Percentiles rank a stretch among this genome's conserved stretches.
Evolutionary conservation across 169 alveolate genomes (phyloP).

Genomic region (Perkinsus olseni): DNA sequence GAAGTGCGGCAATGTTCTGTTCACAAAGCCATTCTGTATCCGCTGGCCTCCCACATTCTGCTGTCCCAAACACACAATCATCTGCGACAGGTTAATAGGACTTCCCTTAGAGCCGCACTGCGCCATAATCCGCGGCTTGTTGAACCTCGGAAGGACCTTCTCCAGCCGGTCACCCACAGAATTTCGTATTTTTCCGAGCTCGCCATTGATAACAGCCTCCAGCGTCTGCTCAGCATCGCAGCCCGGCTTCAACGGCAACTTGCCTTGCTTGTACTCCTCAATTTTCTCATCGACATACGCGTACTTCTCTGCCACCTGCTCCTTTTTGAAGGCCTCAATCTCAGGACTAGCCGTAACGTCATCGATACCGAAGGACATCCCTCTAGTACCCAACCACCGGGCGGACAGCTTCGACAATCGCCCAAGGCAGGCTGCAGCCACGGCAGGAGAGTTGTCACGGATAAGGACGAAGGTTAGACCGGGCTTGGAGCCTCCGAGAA

Average conservation of each 20-base stretch:
- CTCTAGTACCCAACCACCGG: constrained; percentile 89
- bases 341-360: constrained; percentile 86
- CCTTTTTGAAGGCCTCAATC: constrained; percentile 15
- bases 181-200: constrained; percentile 80
- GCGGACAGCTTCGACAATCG: constrained; percentile 90
- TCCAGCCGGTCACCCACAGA: constrained; percentile 85
- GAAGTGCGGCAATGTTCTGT: constrained; percentile 96
- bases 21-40: constrained; percentile 91
- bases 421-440: constrained; percentile 87
- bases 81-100: constrained; percentile 90
- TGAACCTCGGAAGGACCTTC: constrained; percentile 69
- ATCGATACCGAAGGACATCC: constrained; percentile 97
- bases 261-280: constrained; percentile 62
- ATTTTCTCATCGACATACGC: constrained; percentile 74
- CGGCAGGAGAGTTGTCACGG: constrained; percentile 75
- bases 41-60: constrained; percentile 90
- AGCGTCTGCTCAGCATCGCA: constrained; percentile 88
- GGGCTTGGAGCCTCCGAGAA: constrained; percentile 82
- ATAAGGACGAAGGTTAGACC: constrained; percentile 86
- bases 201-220: constrained; percentile 78
- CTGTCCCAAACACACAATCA: constrained; percentile 99
- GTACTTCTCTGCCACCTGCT: constrained; percentile 49
- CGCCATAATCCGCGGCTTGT: constrained; percentile 92
- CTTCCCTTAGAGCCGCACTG: constrained; percentile 98
- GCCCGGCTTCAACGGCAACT: constrained; percentile 87